Percentiles rank a stretch among this genome's conserved stretches.
These are phyloP conservation scores for Pulicaria dysenterica DNA, from an alignment of 129 eudicot genomes.

Conservation along the genomic window DNA sequence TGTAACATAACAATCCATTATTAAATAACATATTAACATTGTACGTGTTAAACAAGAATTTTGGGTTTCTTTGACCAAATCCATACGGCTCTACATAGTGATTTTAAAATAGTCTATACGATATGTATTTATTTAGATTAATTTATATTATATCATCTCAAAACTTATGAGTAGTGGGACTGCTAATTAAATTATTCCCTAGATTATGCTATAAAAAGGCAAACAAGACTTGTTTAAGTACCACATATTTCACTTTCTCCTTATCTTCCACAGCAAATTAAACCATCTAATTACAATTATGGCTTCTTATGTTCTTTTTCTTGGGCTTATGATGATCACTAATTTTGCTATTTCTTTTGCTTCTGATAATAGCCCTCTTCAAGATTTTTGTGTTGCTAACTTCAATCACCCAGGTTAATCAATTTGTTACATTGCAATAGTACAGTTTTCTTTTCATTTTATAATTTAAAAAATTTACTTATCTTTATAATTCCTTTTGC, in stretches of 20 bases:
- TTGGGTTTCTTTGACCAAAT: neutral
- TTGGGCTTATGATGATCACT: neutral
- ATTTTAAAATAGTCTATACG: neutral
- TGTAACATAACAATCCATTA: neutral
- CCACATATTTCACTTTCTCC: neutral
- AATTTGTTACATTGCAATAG: neutral
- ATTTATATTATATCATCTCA: neutral
- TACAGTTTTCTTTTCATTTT: neutral
- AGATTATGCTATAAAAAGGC: conserved; percentile 6
- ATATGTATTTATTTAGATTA: neutral
- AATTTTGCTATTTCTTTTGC: neutral
- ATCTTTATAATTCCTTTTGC: neutral
- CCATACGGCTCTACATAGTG: neutral
- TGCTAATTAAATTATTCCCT: neutral
- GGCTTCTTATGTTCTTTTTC: neutral
- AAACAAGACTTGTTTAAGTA: neutral
- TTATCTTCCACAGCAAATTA: neutral
- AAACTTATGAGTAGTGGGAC: neutral
- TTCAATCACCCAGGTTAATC: neutral
- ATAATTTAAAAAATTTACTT: neutral
- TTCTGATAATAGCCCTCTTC: conserved; percentile 21
- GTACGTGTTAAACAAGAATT: neutral
- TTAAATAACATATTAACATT: neutral
- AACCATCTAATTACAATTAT: neutral
- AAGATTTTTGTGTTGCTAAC: conserved; percentile 18